These are phyloP conservation scores for Leptodontidium sp. DNA, from an alignment of 2,329 filamentous ascomycete species.

Conservation along the genomic window DNA sequence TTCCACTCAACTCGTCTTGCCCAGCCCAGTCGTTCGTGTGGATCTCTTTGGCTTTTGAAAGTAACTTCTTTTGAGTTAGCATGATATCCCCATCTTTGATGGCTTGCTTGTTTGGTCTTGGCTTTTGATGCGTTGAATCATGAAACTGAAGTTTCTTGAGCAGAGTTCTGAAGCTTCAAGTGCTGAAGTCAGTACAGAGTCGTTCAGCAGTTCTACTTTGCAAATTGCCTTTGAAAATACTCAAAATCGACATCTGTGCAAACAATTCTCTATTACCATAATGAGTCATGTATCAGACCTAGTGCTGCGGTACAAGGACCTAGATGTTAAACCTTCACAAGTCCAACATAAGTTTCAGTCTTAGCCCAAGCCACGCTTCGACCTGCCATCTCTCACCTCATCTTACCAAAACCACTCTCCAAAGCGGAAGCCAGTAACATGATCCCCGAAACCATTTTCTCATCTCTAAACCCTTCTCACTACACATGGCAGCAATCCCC, in stretches of 20 bases:
- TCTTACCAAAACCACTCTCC: not conserved
- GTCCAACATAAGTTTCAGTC: constrained; percentile 7
- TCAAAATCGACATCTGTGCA: not conserved
- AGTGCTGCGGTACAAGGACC: not conserved
- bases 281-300: constrained; percentile 13
- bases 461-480: constrained; percentile 10
- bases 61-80: constrained; percentile 9
- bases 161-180: not conserved
- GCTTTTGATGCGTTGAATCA: not conserved
- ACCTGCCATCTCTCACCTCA: not conserved
- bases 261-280: not conserved
- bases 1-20: not conserved
- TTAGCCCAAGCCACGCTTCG: constrained; percentile 15
- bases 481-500: constrained; percentile 29
- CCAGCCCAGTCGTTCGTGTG: constrained; percentile 12
- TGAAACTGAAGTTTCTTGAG: not conserved
- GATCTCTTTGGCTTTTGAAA: not conserved
- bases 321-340: not conserved
- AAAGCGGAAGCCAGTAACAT: constrained; percentile 8
- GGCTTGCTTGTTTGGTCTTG: constrained; percentile 2
- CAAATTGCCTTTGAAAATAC: not conserved
- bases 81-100: not conserved
- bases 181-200: not conserved
- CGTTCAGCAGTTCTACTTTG: too few relatives aligned
- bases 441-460: not conserved